phyloP scores from a whole-genome alignment of 2,329 filamentous ascomycete genomes.

The Metarhizium guizhouense region DNA sequence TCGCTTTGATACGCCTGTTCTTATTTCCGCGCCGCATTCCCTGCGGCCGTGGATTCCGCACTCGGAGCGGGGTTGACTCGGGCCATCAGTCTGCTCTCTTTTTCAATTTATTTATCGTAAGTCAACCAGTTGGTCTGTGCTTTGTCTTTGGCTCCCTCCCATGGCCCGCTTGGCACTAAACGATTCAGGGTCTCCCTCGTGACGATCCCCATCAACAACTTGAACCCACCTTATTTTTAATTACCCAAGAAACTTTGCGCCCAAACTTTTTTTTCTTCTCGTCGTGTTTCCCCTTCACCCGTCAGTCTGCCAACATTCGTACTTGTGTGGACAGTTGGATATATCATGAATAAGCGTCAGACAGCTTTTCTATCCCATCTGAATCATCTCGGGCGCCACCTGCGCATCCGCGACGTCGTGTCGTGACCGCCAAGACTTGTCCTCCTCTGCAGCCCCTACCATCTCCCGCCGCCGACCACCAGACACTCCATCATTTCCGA shows the following conservation, averaged over 20 bases:
- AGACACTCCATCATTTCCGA: neutral
- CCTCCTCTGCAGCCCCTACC: neutral
- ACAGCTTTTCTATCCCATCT: neutral
- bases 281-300: neutral
- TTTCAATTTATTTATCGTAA: neutral
- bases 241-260: neutral
- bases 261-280: neutral
- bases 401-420: neutral
- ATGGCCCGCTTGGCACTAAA: neutral
- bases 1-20: neutral
- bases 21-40: neutral
- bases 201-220: slow-evolving; percentile 1
- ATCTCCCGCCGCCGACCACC: neutral
- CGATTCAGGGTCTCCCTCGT: neutral
- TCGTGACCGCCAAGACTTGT: slow-evolving; percentile 1
- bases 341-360: slow-evolving; percentile 7
- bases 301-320: neutral
- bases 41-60: neutral
- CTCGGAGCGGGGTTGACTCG: neutral
- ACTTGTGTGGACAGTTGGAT: neutral
- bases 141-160: neutral
- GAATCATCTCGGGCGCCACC: slow-evolving; percentile 1
- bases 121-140: too few species aligned
- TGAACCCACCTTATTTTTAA: neutral
- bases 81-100: neutral